These are phyloP conservation scores for Colletotrichum liriopes DNA, from an alignment of 2,329 filamentous ascomycete species.

Conservation along the genomic window DNA sequence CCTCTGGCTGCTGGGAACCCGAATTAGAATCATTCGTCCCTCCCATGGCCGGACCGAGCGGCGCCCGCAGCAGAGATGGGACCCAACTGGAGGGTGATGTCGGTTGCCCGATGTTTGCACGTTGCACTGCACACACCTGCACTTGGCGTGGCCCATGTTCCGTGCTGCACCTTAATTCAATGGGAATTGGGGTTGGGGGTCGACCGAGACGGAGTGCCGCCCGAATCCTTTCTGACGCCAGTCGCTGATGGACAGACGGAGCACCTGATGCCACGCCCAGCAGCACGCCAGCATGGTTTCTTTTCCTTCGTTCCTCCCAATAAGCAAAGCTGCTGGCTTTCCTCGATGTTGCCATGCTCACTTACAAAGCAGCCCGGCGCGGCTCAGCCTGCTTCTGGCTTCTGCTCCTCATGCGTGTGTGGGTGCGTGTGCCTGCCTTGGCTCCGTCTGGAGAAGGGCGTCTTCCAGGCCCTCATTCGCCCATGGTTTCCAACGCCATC, in stretches of 20 bases:
- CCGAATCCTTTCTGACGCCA: conserved; percentile 6
- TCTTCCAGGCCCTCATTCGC: conserved; percentile 27
- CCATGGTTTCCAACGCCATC: conserved; percentile 22
- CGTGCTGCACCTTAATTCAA: conserved; percentile 13
- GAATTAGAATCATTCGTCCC: conserved; percentile 25
- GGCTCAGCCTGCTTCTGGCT: not conserved
- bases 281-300: not conserved
- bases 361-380: not conserved
- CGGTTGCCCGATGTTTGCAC: conserved; percentile 18
- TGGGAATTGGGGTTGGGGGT: not conserved
- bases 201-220: not conserved
- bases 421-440: not conserved
- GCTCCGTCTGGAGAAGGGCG: conserved; percentile 12
- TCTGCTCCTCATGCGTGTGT: not conserved
- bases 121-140: conserved; percentile 1
- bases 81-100: not conserved
- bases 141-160: conserved; percentile 3
- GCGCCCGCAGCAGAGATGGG: conserved; percentile 13
- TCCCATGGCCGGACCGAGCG: conserved; percentile 22
- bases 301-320: conserved; percentile 15
- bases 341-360: conserved; percentile 1
- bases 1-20: not conserved
- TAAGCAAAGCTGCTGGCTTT: not conserved
- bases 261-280: not conserved
- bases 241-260: not conserved